phyloP scores from a whole-genome alignment of 768 basidiomycete genomes.

The Mycena vitilis region DNA sequence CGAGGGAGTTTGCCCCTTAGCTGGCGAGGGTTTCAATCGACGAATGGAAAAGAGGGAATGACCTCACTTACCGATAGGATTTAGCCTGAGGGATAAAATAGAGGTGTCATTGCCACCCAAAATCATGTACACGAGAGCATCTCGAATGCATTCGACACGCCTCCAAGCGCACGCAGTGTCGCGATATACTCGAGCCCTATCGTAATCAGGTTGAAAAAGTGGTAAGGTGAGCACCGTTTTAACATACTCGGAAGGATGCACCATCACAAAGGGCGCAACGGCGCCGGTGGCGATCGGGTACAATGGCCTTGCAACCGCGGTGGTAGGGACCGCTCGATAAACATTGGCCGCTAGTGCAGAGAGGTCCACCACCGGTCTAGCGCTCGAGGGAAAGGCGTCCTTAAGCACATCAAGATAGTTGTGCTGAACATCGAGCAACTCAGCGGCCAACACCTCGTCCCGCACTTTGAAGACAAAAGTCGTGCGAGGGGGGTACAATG shows the following conservation, averaged over 20 bases:
- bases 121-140: slow-evolving; percentile 1
- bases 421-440: background rate
- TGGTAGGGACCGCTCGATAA: background rate
- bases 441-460: background rate
- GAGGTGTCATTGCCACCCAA: slow-evolving; percentile 2
- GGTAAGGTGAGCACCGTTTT: too few relatives aligned
- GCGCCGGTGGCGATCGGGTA: background rate
- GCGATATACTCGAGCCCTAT: background rate
- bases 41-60: background rate
- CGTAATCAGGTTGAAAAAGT: too few relatives aligned
- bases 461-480: slow-evolving; percentile 1
- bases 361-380: background rate
- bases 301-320: background rate
- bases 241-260: background rate
- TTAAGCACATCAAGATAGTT: background rate
- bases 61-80: background rate
- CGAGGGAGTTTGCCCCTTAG: too few relatives aligned
- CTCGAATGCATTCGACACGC: background rate
- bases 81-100: background rate
- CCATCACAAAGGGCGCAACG: background rate
- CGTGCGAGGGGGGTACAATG: background rate
- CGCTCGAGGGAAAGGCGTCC: background rate
- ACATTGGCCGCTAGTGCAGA: background rate
- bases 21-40: too few relatives aligned
- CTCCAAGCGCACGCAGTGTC: background rate